Evolutionary conservation across 805 yeast species (phyloP).

Genomic region (Metschnikowia borealis): DNA sequence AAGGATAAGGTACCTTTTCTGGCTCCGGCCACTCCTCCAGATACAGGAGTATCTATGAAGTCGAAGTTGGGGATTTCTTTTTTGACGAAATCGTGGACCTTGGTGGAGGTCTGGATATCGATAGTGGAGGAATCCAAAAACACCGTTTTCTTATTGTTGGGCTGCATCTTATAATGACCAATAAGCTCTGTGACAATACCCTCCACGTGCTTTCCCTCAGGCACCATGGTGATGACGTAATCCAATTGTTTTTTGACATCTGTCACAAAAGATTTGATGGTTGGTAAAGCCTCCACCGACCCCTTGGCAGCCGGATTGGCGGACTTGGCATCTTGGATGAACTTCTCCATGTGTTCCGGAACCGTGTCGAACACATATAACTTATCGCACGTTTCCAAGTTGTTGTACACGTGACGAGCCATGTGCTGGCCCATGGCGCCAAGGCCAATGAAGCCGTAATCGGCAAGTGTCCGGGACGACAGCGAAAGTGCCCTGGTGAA

Average conservation of each 20-base stretch:
- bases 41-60: constrained; percentile 53
- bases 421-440: constrained; percentile 56
- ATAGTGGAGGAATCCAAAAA: constrained; percentile 51
- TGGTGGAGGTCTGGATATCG: constrained; percentile 45
- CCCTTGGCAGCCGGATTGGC: constrained; percentile 22
- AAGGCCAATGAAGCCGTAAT: constrained; percentile 52
- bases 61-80: constrained; percentile 32
- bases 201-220: constrained; percentile 49
- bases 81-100: constrained; percentile 34
- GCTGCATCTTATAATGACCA: constrained; percentile 21
- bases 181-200: constrained; percentile 39
- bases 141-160: constrained; percentile 19
- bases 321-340: constrained; percentile 22
- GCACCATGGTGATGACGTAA: constrained; percentile 49
- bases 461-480: constrained; percentile 8
- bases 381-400: constrained; percentile 34
- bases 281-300: constrained; percentile 18
- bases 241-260: constrained; percentile 34
- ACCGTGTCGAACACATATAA: constrained; percentile 44
- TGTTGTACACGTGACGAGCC: constrained; percentile 47
- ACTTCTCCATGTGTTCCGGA: constrained; percentile 24
- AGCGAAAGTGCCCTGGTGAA: constrained; percentile 7
- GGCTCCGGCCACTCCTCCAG: constrained; percentile 56
- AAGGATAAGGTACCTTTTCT: constrained; percentile 48
- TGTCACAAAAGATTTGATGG: constrained; percentile 25